Evolutionary conservation across 1,139 yeast genomes (phyloP), one percentile per base, ranked within the genome.

Genomic region (Kodamaea sp.): DNA sequence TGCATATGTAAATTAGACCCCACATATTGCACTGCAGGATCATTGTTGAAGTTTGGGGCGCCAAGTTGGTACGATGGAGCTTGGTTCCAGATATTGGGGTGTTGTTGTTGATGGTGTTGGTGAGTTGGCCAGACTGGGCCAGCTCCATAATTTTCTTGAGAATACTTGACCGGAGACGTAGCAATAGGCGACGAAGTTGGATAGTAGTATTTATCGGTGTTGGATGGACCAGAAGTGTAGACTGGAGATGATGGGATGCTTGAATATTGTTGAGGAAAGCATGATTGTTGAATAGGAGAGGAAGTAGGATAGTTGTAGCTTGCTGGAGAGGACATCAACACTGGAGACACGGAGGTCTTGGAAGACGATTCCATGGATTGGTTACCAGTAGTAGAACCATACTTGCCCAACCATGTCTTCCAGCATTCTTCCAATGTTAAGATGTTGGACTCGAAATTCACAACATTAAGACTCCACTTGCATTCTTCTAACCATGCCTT

Each of bases 401-500:
- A 65, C 47, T 66, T 68, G 12, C 60, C 66, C 39, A 67, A 47
- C 76, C 76, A 70, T 15, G 74, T 66, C 24, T 52, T 56, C 75
- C 76, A 70, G 47, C 75, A 70, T 43, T 70, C 71, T 47, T 70
- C 73, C 43, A 70, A 61, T 10, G 73, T 67, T 25, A 55, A 42
- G 35, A 70, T 66, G 44, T 70, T 70, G 24, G 56, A 46, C 44
- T 64, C 72, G 40, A 63, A 69, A 32, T 59, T 59, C 21, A 67
- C 73, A 7, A 68, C 73, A 42, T 70, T 74, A 39, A 77, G 60
- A 42, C 64, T 65, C 78, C 80, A 76, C 38, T 63, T 61, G 22
- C 64, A 55, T 32, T 66, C 73, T 11, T 51, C 53, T 34, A 92
- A 72, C 97, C 97, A 92, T 31, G 66, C 70, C 39, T 76, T 75